Evolutionary conservation across 176 grass and related monocot species (phyloP), one percentile per base, ranked within the genome.

Genomic region (Stipa capillata): DNA sequence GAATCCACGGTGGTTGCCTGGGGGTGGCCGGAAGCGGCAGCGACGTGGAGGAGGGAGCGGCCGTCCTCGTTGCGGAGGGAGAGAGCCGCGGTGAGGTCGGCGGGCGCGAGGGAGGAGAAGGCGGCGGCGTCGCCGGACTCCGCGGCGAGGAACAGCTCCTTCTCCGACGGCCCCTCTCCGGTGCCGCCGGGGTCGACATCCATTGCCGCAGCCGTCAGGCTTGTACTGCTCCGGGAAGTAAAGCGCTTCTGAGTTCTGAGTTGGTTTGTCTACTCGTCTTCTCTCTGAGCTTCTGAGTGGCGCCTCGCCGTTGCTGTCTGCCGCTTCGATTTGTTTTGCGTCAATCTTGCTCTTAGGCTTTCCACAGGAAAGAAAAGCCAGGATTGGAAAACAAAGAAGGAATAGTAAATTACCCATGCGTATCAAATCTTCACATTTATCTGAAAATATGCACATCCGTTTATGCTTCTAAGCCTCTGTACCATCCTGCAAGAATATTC

Each of bases 1-100:
- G 23, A 68, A 15, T 2, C 10, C 1, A 13, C 27, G 41, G 15
- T 1, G 8, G 41, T 51, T 66, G 44, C 95, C 90, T 98, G 16
- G 12, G 73, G 33, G 57, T 86, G 84, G 28, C 81, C 87, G 29
- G 76, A 86, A 25, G 96, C 51, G 33, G 90, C 71, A 33, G 96
- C 92, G n/a, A 93, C 96, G 74, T 98, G 96, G 85, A 98, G 74
- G 28, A 98, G 90, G 43, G 92, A 94, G 21, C 96, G 92, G 64
- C 83, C 86, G 74, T 98, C 96, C 65, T 98, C 92, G 67, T 98
- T 87, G 62, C 83, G 90, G 27, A 91, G 78, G 18, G 74, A 81
- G 43, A 83, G 90, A 16, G 67, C 87, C 8, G 74, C 54, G 43
- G 11, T 72, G 44, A 97, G 92, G 28, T 68, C 75, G 82, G 86